phyloP scores from a whole-genome alignment of 768 basidiomycete genomes.

The Phlegmacium glaucopus region DNA sequence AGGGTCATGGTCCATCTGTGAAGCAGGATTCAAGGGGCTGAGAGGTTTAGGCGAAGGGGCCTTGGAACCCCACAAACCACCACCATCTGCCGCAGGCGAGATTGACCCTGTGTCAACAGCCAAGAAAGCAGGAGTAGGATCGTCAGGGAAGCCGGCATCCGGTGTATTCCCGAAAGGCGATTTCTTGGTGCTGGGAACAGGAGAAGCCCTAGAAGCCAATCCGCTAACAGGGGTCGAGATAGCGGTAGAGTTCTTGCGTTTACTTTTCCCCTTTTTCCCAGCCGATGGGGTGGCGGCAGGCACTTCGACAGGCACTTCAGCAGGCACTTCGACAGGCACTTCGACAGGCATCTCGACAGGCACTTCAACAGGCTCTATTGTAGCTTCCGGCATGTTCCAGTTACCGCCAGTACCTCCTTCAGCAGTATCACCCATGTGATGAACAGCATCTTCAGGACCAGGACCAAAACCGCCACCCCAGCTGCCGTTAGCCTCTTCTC shows the following conservation, averaged over 20 bases:
- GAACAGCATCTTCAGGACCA: too few species aligned
- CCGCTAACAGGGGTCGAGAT: conserved; percentile 8
- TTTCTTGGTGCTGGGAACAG: conserved; percentile 11
- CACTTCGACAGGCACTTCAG: conserved; percentile 2
- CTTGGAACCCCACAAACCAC: conserved; percentile 1
- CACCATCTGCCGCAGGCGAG: background rate
- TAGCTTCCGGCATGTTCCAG: too few species aligned
- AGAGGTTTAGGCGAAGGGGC: background rate
- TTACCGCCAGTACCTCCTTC: too few species aligned
- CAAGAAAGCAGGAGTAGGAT: background rate
- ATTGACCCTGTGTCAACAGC: conserved; percentile 2
- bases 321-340: background rate
- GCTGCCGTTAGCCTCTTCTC: too few species aligned
- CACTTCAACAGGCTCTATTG: too few species aligned
- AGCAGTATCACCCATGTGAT: too few species aligned
- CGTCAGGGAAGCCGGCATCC: conserved; percentile 9
- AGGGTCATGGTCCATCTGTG: too few species aligned
- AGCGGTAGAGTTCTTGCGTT: conserved; percentile 17
- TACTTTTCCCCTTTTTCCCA: conserved; percentile 16
- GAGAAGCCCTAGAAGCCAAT: conserved; percentile 19
- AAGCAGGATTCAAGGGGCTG: too few species aligned
- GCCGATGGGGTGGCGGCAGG: conserved; percentile 10
- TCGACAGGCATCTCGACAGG: background rate
- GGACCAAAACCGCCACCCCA: too few species aligned
- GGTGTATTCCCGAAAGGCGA: conserved; percentile 14